These are phyloP conservation scores for Botryotinia narcissicola DNA, from an alignment of 2,329 filamentous ascomycete species.

Conservation along the genomic window DNA sequence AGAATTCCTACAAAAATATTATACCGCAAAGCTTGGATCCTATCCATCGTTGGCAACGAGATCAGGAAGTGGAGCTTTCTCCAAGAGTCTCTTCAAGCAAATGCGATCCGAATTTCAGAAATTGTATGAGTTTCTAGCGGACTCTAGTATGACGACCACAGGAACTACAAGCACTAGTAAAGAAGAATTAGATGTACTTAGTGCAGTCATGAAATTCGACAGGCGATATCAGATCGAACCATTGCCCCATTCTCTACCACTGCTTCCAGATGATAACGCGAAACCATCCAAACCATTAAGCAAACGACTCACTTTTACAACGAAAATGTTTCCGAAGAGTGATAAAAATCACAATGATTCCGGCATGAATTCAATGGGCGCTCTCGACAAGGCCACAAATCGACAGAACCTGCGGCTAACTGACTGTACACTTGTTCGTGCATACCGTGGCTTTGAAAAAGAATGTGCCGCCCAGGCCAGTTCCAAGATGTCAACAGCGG, in stretches of 20 bases:
- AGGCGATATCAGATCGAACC: constrained; percentile 55
- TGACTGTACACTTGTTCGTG: constrained; percentile 55
- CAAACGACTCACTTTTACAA: constrained; percentile 30
- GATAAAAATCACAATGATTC: constrained; percentile 49
- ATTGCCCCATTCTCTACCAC: constrained; percentile 64
- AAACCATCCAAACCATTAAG: constrained; percentile 28
- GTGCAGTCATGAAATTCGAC: constrained; percentile 68
- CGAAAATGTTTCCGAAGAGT: constrained; percentile 26
- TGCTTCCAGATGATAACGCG: constrained; percentile 51
- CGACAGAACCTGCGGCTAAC: constrained; percentile 38
- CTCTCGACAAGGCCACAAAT: constrained; percentile 52
- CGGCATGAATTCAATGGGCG: constrained; percentile 51
- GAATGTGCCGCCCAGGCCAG: constrained; percentile 48
- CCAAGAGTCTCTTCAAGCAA: constrained; percentile 54
- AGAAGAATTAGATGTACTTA: constrained; percentile 68
- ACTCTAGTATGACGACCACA: constrained; percentile 48
- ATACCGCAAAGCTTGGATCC: constrained; percentile 64
- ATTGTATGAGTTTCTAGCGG: constrained; percentile 69
- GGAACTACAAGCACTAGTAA: constrained; percentile 52
- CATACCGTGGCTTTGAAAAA: constrained; percentile 70
- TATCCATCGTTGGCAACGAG: constrained; percentile 58
- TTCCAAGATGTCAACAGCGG: constrained; percentile 53
- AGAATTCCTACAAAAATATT: constrained; percentile 64
- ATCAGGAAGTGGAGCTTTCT: constrained; percentile 46
- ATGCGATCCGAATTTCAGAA: constrained; percentile 70